A percentile compares a stretch with the other conserved stretches of the same genome.
phyloP scores from a whole-genome alignment of 225 moss, liverwort and hornwort genomes.

The Rhytidiadelphus loreus region DNA sequence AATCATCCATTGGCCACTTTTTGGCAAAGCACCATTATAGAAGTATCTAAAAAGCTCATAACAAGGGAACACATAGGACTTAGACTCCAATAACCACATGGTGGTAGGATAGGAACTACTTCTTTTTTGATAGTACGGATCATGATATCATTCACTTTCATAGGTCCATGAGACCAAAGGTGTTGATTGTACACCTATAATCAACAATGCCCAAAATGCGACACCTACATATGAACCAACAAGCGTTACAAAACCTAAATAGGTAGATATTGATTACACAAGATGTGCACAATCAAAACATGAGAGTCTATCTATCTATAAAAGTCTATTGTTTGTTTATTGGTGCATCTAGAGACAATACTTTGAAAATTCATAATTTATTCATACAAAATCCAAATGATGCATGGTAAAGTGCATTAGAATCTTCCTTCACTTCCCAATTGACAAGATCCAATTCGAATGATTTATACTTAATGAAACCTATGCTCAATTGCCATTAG shows the following conservation, averaged over 20 bases:
- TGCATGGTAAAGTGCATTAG: neutral
- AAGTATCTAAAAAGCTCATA: too few species aligned
- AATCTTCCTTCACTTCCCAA: neutral
- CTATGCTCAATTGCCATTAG: neutral
- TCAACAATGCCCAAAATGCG: too few species aligned
- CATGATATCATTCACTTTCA: neutral
- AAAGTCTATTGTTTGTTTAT: neutral
- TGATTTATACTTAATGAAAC: neutral
- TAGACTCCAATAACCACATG: neutral
- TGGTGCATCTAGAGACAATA: neutral
- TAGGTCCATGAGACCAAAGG: neutral
- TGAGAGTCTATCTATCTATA: neutral
- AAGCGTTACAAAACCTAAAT: accelerated
- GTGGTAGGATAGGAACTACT: too few species aligned
- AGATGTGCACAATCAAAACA: neutral
- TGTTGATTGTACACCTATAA: too few species aligned
- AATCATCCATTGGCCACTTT: neutral
- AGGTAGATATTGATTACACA: neutral
- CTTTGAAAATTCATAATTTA: neutral
- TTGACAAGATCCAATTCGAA: neutral
- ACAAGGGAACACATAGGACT: neutral
- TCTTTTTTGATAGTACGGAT: accelerated
- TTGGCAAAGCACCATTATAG: neutral
- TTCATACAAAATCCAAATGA: too few species aligned
- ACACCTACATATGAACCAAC: neutral